A percentile compares a stretch with the other conserved stretches of the same genome.
Evolutionary conservation across 2,329 filamentous ascomycete species (phyloP).

Genomic region (Pseudopithomyces maydicus): DNA sequence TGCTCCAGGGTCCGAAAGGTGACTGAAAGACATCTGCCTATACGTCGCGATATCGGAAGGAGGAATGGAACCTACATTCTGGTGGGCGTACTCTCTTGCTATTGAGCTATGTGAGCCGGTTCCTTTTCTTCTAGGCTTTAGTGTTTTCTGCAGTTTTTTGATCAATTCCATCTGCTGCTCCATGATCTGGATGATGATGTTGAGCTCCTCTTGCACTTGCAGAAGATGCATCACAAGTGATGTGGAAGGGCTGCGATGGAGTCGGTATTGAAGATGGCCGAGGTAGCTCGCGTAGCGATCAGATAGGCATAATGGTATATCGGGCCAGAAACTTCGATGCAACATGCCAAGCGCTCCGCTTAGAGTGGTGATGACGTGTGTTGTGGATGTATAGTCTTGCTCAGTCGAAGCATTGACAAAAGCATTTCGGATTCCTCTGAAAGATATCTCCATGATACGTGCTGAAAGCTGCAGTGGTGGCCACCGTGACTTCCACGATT

Average conservation of each 20-base stretch:
- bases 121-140: constrained; percentile 12
- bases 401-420: constrained; percentile 39
- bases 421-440: constrained; percentile 48
- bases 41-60: constrained; percentile 38
- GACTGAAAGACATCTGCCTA: constrained; percentile 45
- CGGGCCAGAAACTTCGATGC: constrained; percentile 51
- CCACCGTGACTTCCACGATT: constrained; percentile 52
- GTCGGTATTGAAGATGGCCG: constrained; percentile 49
- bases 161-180: constrained; percentile 49
- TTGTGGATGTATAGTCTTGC: constrained; percentile 46
- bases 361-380: constrained; percentile 45
- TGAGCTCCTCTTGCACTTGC: constrained; percentile 51
- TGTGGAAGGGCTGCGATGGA: constrained; percentile 49
- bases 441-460: constrained; percentile 48
- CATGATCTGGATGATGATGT: constrained; percentile 52
- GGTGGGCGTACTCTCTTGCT: constrained; percentile 16
- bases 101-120: constrained; percentile 14
- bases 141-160: constrained; percentile 28
- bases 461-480: constrained; percentile 48
- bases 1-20: constrained; percentile 42
- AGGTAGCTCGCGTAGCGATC: constrained; percentile 51
- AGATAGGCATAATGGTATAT: constrained; percentile 47
- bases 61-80: constrained; percentile 20
- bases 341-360: constrained; percentile 50
- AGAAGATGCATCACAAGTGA: constrained; percentile 53